Evolutionary conservation across 2,329 filamentous ascomycete genomes (phyloP).

Genomic region (Aurifilum marmelostoma): DNA sequence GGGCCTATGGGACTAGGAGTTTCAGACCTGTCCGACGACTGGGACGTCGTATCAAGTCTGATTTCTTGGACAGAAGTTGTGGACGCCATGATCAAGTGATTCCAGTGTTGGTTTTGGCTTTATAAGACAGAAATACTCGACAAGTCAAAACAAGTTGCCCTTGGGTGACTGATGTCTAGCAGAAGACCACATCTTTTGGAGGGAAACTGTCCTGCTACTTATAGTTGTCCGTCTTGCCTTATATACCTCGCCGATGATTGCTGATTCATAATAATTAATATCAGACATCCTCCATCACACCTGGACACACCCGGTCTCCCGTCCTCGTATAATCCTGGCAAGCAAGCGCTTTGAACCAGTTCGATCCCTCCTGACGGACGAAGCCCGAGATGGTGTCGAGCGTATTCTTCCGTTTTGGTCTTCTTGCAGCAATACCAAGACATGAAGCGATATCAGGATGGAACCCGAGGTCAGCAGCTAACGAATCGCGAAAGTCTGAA

Average conservation of each 20-base stretch:
- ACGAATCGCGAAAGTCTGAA: neutral
- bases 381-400: constrained; percentile 1
- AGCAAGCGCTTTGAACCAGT: neutral
- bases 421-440: neutral
- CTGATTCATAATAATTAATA: neutral
- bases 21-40: constrained; percentile 19
- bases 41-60: constrained; percentile 13
- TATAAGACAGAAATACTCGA: neutral
- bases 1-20: constrained; percentile 26
- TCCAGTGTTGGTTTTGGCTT: neutral
- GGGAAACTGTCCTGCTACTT: neutral
- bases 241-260: neutral
- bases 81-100: constrained; percentile 15
- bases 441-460: neutral
- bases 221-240: neutral
- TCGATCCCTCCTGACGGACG: neutral
- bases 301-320: neutral
- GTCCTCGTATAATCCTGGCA: neutral
- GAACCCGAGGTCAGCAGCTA: neutral
- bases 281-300: neutral
- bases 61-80: constrained; percentile 6
- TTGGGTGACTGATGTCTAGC: neutral
- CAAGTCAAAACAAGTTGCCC: neutral
- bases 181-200: neutral
- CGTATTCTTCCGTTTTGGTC: neutral